Evolutionary conservation across 2,329 filamentous ascomycete genomes (phyloP), one percentile per base, ranked within the genome.

Genomic region (Lachnellula subtilissima): DNA sequence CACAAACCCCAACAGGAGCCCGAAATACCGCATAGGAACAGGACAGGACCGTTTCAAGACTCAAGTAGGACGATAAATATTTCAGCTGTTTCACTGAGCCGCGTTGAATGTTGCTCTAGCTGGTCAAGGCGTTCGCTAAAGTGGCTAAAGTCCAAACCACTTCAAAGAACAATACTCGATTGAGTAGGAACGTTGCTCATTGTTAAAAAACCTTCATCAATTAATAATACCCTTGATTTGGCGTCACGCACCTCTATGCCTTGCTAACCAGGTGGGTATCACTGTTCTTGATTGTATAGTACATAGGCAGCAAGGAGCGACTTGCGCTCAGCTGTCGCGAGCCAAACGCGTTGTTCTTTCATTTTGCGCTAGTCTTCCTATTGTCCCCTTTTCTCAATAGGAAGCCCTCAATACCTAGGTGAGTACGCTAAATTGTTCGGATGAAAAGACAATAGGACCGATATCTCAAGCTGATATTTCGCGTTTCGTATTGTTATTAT

Each of bases 301-400:
- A 19, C 19, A 19, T 19, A 1, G 19, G 19, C 19, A 32, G 28
- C 8, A 32, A 32, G 3, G 37, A 39, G 37, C 37, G 15, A 39
- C 6, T 40, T 8, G 37, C 5, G 7, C 17, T 40, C 12, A 6
- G 5, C 15, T 8, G 37, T 40, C 14, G 37, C 17, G 37, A 40
- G 15, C 5, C 15, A n/a, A 7, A 14, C 42, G 42, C n/a, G 42
- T 14, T 19, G n/a, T 23, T 23, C n/a, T 45, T 45, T 32, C 28
- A 12, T 12, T 45, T 23, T 6, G 42, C 42, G 42, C 42, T 45
- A 45, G 42, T 23, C 45, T 58, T 58, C 48, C 52, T 58, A 58
- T 58, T 58, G 56, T 58, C 11, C 52, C 35, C 32, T 12, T 36
- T 14, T 22, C 39, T 53, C 55, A 54, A 57, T 54, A 57, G 55